These are phyloP conservation scores for Ogataea glucozyma DNA, from an alignment of 805 yeast species.

Conservation along the genomic window DNA sequence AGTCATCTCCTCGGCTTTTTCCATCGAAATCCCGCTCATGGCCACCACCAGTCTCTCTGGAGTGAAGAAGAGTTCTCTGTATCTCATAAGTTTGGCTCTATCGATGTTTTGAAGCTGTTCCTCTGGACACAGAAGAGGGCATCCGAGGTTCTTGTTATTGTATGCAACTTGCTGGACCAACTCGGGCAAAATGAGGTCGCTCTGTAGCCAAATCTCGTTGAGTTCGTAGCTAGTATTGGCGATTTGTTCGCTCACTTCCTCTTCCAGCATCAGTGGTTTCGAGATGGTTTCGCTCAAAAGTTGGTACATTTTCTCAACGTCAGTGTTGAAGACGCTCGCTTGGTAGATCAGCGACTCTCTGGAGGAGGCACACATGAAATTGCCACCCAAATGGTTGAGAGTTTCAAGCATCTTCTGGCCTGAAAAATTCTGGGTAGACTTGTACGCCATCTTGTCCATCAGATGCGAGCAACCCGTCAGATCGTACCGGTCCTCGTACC, in stretches of 20 bases:
- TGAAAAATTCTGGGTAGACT: constrained; percentile 57
- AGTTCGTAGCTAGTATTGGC: constrained; percentile 79
- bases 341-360: constrained; percentile 92
- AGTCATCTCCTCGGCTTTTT: constrained; percentile 63
- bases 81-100: constrained; percentile 51
- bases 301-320: constrained; percentile 75
- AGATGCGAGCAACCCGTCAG: constrained; percentile 80
- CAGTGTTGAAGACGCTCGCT: constrained; percentile 88
- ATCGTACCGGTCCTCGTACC: constrained; percentile 62
- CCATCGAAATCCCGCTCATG: constrained; percentile 80
- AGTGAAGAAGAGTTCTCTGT: constrained; percentile 64
- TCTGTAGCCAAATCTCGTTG: constrained; percentile 77
- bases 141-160: constrained; percentile 70
- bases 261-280: constrained; percentile 63
- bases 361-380: constrained; percentile 88
- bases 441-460: constrained; percentile 82
- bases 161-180: constrained; percentile 85
- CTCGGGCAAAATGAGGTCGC: constrained; percentile 86
- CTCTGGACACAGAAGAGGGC: constrained; percentile 79
- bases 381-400: constrained; percentile 84
- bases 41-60: constrained; percentile 86
- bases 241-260: constrained; percentile 73
- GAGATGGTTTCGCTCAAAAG: constrained; percentile 77
- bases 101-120: constrained; percentile 61
- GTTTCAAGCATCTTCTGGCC: constrained; percentile 74